A percentile compares a stretch with the other conserved stretches of the same genome.
Evolutionary conservation across 805 yeast species (phyloP).

Genomic region (Nakazawaea molendinolei): DNA sequence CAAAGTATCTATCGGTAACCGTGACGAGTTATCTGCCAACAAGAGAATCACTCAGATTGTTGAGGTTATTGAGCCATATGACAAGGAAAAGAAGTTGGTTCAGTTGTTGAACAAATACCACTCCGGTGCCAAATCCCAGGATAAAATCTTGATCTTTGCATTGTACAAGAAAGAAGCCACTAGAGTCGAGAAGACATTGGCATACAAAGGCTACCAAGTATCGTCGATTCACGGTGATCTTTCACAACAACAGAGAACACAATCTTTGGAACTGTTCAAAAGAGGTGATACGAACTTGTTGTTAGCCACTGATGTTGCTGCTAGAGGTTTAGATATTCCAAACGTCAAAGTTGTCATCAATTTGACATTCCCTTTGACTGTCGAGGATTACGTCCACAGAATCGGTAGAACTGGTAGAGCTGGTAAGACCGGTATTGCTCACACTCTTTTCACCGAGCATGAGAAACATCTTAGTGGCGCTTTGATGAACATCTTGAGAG

Average conservation of each 20-base stretch:
- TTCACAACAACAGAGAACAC: slow-evolving; percentile 85
- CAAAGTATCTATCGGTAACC: slow-evolving; percentile 86
- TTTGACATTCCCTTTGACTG: slow-evolving; percentile 92
- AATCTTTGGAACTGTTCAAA: slow-evolving; percentile 81
- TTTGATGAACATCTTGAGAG: slow-evolving; percentile 81
- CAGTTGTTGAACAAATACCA: slow-evolving; percentile 71
- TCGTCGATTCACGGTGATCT: slow-evolving; percentile 97
- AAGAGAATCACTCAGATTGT: slow-evolving; percentile 90
- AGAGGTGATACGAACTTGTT: slow-evolving; percentile 66
- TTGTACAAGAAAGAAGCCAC: slow-evolving; percentile 95
- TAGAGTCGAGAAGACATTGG: slow-evolving; percentile 73
- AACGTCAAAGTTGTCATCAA: slow-evolving; percentile 94
- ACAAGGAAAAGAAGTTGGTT: slow-evolving; percentile 71
- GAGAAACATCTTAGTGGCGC: slow-evolving; percentile 97
- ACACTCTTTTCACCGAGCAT: slow-evolving; percentile 92
- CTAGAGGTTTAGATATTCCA: slow-evolving; percentile 96
- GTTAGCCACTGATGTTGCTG: slow-evolving; percentile 97
- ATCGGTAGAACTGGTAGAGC: slow-evolving; percentile 99
- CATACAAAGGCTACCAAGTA: slow-evolving; percentile 68
- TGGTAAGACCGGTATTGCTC: slow-evolving; percentile 90
- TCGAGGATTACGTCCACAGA: slow-evolving; percentile 95
- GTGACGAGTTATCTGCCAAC: slow-evolving; percentile 92
- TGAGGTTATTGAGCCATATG: slow-evolving; percentile 80
- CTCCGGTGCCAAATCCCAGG: slow-evolving; percentile 54
- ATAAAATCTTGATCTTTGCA: slow-evolving; percentile 87